Base-by-base conservation (phyloP, 441 rosid genomes). In the Adansonia gregorii region DNA sequence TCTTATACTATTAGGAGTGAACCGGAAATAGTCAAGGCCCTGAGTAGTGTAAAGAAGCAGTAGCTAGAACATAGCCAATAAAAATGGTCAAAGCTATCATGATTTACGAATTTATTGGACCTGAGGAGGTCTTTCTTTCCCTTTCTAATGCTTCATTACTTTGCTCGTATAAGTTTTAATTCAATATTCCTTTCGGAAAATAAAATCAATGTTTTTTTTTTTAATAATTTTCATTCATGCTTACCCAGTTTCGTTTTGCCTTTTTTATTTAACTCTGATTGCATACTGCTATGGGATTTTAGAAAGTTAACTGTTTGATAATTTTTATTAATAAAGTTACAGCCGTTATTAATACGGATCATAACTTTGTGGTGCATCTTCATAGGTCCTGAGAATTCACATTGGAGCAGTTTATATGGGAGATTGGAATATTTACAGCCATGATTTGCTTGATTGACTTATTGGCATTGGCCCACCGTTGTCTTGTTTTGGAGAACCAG, bases 81-180 rank as follows among this genome's bases (percentile, higher is more conserved):
- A 86, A 86, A 78, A 94, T 94, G 98, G 95, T 93, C 54, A 94
- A 92, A 74, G 97, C 93, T 67, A 86, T 93, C 20, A 88, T 92
- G 85, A 89, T 94, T 82, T 88, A 92, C 82, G 92, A 94, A 85
- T 86, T 84, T 19, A 97, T 97, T 6, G 98, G 95, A 35, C 94
- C 97, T 67, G 94, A 93, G 35, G 35, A 31, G 98, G 95, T 93
- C 69, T 71, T 64, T 31, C 35, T 31, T 31, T 31, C 35, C 35
- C 35, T 31, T 31, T 31, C 35, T 31, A 31, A 31, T 31, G 35
- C 35, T 31, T 31, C 35, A 31, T 31, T 31, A 31, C 35, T 31
- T 74, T 68, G 6, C 14, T 65, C n/a, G 70, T 67, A 41, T 12
- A 14, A 31, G 9, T 31, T 63, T 63, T 41, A 24, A 43, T 67